phyloP scores from a whole-genome alignment of 1,284 basidiomycete genomes.

The Trichosporon inkin region DNA sequence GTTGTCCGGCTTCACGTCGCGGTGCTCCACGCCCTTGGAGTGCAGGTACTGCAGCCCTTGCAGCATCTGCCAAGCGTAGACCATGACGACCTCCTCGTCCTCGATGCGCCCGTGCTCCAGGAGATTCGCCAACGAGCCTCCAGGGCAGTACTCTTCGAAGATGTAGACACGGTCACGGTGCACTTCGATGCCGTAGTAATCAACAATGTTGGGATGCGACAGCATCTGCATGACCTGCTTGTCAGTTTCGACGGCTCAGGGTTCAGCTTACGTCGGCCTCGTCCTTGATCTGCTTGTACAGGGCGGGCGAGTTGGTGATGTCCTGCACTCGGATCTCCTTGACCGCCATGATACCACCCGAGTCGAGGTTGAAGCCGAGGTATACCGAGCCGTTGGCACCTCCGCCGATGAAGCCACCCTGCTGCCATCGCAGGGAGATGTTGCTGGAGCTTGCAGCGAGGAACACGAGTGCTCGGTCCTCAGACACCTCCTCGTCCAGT shows the following conservation, averaged over 20 bases:
- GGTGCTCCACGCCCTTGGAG: conserved; percentile 86
- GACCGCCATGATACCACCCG: conserved; percentile 96
- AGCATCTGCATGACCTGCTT: conserved; percentile 85
- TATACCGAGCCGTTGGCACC: conserved; percentile 99
- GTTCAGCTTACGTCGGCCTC: conserved; percentile 67
- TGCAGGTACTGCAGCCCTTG: conserved; percentile 95
- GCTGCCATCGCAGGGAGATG: conserved; percentile 97
- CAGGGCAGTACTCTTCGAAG: conserved; percentile 98
- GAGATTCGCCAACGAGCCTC: conserved; percentile 84
- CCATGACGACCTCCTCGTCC: conserved; percentile 91
- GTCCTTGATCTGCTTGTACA: conserved; percentile 92
- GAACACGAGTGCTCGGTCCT: conserved; percentile 85
- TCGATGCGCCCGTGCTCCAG: conserved; percentile 94
- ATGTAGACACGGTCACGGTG: conserved; percentile 99
- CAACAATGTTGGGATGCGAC: conserved; percentile 95
- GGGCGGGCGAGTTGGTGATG: conserved; percentile 69
- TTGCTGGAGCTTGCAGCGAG: conserved; percentile 89
- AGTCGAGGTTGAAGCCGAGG: conserved; percentile 92
- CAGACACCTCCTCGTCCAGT: conserved; percentile 81
- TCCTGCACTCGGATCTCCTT: conserved; percentile 99
- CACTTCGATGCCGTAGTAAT: conserved; percentile 97
- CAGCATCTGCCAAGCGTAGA: conserved; percentile 96
- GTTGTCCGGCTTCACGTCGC: conserved; percentile 99
- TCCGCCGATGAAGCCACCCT: conserved; percentile 94
- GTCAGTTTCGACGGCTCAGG: not conserved